Evolutionary conservation across 2,329 filamentous ascomycete species (phyloP).

Genomic region (Colletotrichum magnum): DNA sequence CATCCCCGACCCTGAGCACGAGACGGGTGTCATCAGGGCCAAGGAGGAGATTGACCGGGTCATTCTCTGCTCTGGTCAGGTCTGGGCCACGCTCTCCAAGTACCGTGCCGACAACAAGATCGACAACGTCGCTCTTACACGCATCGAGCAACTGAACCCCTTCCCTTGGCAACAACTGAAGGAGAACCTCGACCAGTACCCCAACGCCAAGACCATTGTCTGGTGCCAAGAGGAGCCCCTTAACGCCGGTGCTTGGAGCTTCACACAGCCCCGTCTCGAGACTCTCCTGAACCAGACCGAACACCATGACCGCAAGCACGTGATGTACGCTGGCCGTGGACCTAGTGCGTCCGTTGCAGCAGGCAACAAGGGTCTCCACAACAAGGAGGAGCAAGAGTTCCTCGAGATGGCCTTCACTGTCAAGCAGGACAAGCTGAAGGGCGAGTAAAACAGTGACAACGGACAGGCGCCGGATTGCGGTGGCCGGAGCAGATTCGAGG

Average conservation of each 20-base stretch:
- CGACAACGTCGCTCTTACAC: conserved; percentile 93
- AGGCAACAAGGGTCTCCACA: conserved; percentile 88
- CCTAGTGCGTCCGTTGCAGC: conserved; percentile 95
- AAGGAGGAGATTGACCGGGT: conserved; percentile 93
- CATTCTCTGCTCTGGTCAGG: conserved; percentile 94
- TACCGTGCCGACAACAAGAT: conserved; percentile 89
- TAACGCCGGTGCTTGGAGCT: conserved; percentile 97
- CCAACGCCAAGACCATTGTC: conserved; percentile 97
- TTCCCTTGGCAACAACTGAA: conserved; percentile 98
- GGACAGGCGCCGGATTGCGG: conserved; percentile 3
- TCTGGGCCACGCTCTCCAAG: conserved; percentile 91
- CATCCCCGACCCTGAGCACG: conserved; percentile 90
- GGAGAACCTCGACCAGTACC: conserved; percentile 97
- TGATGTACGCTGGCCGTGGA: conserved; percentile 96
- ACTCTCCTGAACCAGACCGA: conserved; percentile 94
- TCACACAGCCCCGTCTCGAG: conserved; percentile 97
- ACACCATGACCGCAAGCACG: conserved; percentile 93
- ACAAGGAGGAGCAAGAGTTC: conserved; percentile 93
- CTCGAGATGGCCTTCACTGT: conserved; percentile 76
- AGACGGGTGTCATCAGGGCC: conserved; percentile 79
- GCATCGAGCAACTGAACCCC: conserved; percentile 97
- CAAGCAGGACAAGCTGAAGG: conserved; percentile 78
- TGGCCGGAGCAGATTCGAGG: conserved; percentile 5
- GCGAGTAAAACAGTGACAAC: conserved; percentile 61
- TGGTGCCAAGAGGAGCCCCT: conserved; percentile 98